Conservation (phyloP, 257 asterid species). For the Mitragyna speciosa region DNA sequence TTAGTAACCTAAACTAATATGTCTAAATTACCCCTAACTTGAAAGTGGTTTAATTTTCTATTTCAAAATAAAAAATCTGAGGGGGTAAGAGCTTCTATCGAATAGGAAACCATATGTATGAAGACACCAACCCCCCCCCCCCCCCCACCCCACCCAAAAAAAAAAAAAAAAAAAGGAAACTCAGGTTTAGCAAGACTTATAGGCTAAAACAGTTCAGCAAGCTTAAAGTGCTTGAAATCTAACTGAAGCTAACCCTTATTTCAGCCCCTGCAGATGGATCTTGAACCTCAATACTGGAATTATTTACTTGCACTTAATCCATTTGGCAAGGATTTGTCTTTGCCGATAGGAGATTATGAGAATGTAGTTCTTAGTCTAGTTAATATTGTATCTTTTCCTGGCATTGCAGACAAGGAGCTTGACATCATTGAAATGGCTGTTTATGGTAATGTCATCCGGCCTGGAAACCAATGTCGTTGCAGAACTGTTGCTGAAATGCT, state of each 20-base stretch:
- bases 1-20: neutral
- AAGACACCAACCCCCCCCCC: too few species aligned
- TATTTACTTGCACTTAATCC: neutral
- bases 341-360: neutral
- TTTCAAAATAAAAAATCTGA: too few species aligned
- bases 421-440: slow-evolving; percentile 85
- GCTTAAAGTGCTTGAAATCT: too few species aligned
- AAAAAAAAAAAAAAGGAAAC: too few species aligned
- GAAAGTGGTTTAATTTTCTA: neutral
- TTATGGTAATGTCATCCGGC: slow-evolving; percentile 72
- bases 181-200: neutral
- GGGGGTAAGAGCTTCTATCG: too few species aligned
- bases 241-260: neutral
- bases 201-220: too few species aligned
- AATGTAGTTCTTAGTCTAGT: too few species aligned
- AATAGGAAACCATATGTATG: neutral
- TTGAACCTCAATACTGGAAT: too few species aligned
- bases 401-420: slow-evolving; percentile 53
- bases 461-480: slow-evolving; percentile 81
- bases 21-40: neutral
- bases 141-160: too few species aligned
- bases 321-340: neutral
- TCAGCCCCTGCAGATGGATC: too few species aligned
- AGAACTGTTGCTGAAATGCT: slow-evolving; percentile 80
- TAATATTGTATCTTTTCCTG: too few species aligned